phyloP scores from a whole-genome alignment of 805 yeast genomes.

The Ogataea chonburiensis region DNA sequence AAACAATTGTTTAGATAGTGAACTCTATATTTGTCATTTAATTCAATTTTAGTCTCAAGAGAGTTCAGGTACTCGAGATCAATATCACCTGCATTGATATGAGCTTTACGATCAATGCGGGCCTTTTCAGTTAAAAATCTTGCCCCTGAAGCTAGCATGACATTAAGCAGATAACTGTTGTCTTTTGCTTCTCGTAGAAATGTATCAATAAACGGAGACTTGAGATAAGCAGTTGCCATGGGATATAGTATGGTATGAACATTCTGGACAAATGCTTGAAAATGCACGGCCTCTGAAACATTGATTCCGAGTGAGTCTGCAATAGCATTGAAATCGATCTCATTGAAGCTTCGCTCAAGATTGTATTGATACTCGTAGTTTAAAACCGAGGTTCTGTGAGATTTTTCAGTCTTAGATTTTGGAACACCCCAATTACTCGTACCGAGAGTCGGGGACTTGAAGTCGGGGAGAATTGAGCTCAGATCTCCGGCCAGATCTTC shows the following conservation, averaged over 20 bases:
- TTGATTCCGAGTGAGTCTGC: conserved; percentile 22
- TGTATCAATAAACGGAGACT: conserved; percentile 28
- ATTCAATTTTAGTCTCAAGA: conserved; percentile 22
- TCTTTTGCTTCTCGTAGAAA: conserved; percentile 32
- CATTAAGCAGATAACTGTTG: conserved; percentile 61
- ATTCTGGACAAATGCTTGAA: conserved; percentile 30
- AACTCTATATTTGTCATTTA: conserved; percentile 55
- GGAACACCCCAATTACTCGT: not conserved
- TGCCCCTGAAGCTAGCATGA: conserved; percentile 72
- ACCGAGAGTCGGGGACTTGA: conserved; percentile 3
- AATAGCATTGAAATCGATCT: conserved; percentile 19
- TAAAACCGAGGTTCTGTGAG: not conserved
- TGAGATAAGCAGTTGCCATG: conserved; percentile 27
- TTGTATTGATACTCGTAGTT: conserved; percentile 25
- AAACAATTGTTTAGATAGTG: conserved; percentile 64
- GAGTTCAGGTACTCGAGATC: conserved; percentile 13
- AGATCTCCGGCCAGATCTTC: conserved; percentile 10
- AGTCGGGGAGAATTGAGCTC: conserved; percentile 14
- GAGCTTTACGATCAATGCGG: conserved; percentile 20
- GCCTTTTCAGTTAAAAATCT: conserved; percentile 38
- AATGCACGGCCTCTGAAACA: conserved; percentile 25
- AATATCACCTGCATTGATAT: conserved; percentile 7
- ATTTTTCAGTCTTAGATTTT: not conserved
- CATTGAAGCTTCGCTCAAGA: conserved; percentile 20
- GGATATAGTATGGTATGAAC: conserved; percentile 32